A percentile compares a stretch with the other conserved stretches of the same genome.
Evolutionary conservation across 2,329 filamentous ascomycete species (phyloP).

Genomic region (Elsinoe necatrix): DNA sequence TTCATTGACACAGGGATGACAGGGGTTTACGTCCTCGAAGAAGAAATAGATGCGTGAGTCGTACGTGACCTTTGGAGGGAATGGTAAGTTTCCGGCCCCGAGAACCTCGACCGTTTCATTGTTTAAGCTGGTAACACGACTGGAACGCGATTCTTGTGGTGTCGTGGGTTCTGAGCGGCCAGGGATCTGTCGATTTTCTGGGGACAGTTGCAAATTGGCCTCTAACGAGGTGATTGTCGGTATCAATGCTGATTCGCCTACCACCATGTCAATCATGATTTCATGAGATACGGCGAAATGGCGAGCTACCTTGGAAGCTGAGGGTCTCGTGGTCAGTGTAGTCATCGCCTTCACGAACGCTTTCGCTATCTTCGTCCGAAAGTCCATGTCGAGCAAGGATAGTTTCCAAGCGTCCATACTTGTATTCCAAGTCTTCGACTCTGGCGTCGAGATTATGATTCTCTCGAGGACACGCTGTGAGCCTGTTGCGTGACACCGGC

Average conservation of each 20-base stretch:
- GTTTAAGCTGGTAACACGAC: neutral
- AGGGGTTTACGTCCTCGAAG: slow-evolving; percentile 1
- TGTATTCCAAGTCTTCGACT: neutral
- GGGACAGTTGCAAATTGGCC: neutral
- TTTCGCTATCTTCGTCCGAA: neutral
- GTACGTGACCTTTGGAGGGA: neutral
- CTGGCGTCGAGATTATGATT: neutral
- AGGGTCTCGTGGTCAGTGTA: neutral
- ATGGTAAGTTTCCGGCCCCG: neutral
- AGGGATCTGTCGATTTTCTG: neutral
- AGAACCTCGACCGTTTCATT: neutral
- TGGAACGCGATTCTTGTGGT: neutral
- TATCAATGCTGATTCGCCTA: slow-evolving; percentile 1
- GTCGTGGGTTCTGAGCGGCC: neutral
- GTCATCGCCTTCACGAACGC: neutral
- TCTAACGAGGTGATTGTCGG: neutral
- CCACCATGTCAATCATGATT: neutral
- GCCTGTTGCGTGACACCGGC: neutral
- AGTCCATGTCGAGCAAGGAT: neutral
- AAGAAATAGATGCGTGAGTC: neutral
- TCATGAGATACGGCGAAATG: neutral
- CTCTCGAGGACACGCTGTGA: neutral
- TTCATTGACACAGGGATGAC: slow-evolving; percentile 13
- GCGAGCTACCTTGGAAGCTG: neutral
- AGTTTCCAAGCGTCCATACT: neutral